Base-by-base conservation (phyloP, 495 filamentous ascomycete genomes). In the Podospora comata region DNA sequence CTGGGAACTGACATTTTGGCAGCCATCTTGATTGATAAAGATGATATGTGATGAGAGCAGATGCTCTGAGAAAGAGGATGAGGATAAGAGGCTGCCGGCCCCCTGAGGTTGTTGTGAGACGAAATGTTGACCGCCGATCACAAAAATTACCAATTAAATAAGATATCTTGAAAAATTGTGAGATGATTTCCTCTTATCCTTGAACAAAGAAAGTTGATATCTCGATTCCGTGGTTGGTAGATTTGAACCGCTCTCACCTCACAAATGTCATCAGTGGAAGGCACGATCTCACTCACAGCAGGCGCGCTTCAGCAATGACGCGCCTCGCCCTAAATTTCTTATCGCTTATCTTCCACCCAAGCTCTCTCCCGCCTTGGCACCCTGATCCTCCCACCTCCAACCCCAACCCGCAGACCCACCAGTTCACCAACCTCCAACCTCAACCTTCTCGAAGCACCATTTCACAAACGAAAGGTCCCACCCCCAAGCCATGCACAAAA, bases 1-100 rank as follows among this genome's bases (percentile, higher is more conserved):
- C 19, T 62, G 32, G 30, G 64, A 54, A 73, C 71, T 78, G 54
- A 78, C 76, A 78, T 74, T 67, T 77, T 77, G 64, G 75, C 65
- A 48, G 73, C 74, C 74, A 75, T 76, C 3, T 53, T 70, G 60
- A 13, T 18, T n/a, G 13, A 1, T 2, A 54, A 61, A 27, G 23
- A 58, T 58, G n/a, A 20, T 58, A 1, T 58, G 55, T 5, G 23
- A 26, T 26, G 19, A 58, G n/a, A 58, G n/a, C 55, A 20, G 15
- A 5, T 60, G 48, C 13, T 16, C 19, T 5, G 63, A 16, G 30
- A 18, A 30, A 34, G 11, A 58, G 4, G 55, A 58, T 19, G 55
- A 7, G 20, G 15, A 15, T 19, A 4, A 20, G 11, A 26, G 55
- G 55, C 23, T 58, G 5, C 23, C 13, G 4, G 23, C 55, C 55